A percentile compares a stretch with the other conserved stretches of the same genome.
Conservation (phyloP, 2,329 filamentous ascomycete genomes). For the Arthroderma uncinatum region DNA sequence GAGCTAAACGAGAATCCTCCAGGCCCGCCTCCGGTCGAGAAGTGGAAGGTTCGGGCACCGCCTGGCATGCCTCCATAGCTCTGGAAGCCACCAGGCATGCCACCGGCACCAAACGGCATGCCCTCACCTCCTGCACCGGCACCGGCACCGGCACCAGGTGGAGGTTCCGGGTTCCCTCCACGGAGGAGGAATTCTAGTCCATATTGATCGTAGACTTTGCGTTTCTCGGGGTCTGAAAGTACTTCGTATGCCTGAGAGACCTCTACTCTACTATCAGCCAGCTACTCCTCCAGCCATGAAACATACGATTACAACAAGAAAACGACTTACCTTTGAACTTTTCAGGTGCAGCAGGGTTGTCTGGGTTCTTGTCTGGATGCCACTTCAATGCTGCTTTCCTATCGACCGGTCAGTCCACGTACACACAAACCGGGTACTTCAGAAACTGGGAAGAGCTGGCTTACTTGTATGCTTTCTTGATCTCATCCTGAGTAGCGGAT, state of each 20-base stretch:
- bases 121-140: conserved; percentile 26
- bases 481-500: conserved; percentile 76
- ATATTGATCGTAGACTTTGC: conserved; percentile 88
- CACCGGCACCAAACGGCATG: conserved; percentile 36
- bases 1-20: conserved; percentile 72
- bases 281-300: conserved; percentile 8
- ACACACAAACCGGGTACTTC: conserved; percentile 2
- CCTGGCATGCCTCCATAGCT: conserved; percentile 41
- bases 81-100: conserved; percentile 44
- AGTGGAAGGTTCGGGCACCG: conserved; percentile 38
- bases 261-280: conserved; percentile 41
- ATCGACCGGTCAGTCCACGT: conserved; percentile 14
- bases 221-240: conserved; percentile 90
- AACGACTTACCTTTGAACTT: conserved; percentile 67
- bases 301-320: neutral
- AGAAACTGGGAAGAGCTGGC: conserved; percentile 17
- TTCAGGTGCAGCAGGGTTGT: conserved; percentile 71
- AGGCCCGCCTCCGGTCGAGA: conserved; percentile 39
- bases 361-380: conserved; percentile 97
- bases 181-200: conserved; percentile 85
- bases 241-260: conserved; percentile 97
- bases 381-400: conserved; percentile 82
- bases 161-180: conserved; percentile 59
- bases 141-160: conserved; percentile 40
- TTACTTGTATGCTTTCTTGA: conserved; percentile 91